Evolutionary conservation across 805 yeast genomes (phyloP).

Genomic region (Starmerella stigmatis): DNA sequence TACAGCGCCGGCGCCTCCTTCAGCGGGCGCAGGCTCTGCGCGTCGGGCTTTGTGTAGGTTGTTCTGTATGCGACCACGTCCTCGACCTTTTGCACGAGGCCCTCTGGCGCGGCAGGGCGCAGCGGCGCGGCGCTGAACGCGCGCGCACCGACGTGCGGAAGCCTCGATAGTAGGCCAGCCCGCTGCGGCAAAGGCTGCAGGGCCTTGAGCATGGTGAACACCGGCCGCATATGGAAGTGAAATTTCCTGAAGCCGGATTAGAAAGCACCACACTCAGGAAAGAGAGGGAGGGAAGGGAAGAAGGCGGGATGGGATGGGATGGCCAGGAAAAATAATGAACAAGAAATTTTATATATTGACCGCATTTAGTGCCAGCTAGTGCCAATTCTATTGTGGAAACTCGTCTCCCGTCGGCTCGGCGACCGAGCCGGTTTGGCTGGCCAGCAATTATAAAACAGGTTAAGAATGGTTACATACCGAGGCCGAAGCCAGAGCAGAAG

Average conservation of each 20-base stretch:
- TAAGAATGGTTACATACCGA: no score
- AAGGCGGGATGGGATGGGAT: no score
- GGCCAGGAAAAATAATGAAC: no score
- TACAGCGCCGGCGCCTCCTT: slow-evolving; percentile 60
- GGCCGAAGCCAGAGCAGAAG: no score
- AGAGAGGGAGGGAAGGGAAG: no score
- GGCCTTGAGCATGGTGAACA: slow-evolving; percentile 3
- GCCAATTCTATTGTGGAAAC: no score
- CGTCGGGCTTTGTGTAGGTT: slow-evolving; percentile 24
- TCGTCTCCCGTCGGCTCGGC: no score
- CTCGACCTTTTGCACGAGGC: slow-evolving; percentile 9
- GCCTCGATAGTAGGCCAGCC: background rate
- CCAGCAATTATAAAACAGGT: no score
- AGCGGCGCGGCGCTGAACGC: background rate
- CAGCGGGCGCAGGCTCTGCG: slow-evolving; percentile 45
- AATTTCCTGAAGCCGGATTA: background rate
- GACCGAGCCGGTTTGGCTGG: no score
- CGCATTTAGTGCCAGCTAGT: no score
- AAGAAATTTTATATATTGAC: no score
- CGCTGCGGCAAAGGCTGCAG: background rate
- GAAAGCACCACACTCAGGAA: background rate
- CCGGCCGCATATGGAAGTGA: slow-evolving; percentile 5
- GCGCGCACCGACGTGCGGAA: background rate
- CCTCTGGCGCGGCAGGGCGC: background rate
- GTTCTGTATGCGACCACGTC: slow-evolving; percentile 23